Conservation (phyloP, 1,139 yeast species). For the Candida buenavistaensis region DNA sequence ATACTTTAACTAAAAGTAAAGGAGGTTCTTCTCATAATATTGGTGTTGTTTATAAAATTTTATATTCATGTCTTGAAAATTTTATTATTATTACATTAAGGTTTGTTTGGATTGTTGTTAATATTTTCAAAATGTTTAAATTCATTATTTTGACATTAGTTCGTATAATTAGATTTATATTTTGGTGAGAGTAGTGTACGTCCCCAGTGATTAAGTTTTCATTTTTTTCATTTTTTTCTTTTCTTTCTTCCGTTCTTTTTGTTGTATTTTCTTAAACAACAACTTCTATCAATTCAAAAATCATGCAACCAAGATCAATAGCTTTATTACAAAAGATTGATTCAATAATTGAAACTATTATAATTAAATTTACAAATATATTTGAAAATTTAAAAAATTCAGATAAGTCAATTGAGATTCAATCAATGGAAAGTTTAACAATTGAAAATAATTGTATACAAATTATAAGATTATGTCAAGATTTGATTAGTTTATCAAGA, state of each 20-base stretch:
- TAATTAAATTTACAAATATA: conserved; percentile 44
- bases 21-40: conserved; percentile 20
- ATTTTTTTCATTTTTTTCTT: background rate
- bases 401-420: conserved; percentile 50
- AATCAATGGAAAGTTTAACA: conserved; percentile 55
- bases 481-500: conserved; percentile 48
- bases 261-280: no score
- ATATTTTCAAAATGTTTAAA: conserved; percentile 46
- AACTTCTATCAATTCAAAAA: no score
- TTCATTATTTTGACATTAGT: conserved; percentile 34
- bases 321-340: conserved; percentile 46
- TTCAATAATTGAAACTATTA: conserved; percentile 40
- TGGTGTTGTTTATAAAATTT: conserved; percentile 28
- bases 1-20: conserved; percentile 1
- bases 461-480: conserved; percentile 54
- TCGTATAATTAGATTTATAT: conserved; percentile 26
- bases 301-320: conserved; percentile 46
- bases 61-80: conserved; percentile 45
- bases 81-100: conserved; percentile 64
- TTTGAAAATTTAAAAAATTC: conserved; percentile 43
- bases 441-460: conserved; percentile 55
- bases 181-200: conserved; percentile 1
- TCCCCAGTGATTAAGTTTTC: no score
- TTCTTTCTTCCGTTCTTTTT: no score
- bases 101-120: conserved; percentile 69